These are phyloP conservation scores for Amauroascus verrucosus DNA, from an alignment of 2,329 filamentous ascomycete species.

Conservation along the genomic window DNA sequence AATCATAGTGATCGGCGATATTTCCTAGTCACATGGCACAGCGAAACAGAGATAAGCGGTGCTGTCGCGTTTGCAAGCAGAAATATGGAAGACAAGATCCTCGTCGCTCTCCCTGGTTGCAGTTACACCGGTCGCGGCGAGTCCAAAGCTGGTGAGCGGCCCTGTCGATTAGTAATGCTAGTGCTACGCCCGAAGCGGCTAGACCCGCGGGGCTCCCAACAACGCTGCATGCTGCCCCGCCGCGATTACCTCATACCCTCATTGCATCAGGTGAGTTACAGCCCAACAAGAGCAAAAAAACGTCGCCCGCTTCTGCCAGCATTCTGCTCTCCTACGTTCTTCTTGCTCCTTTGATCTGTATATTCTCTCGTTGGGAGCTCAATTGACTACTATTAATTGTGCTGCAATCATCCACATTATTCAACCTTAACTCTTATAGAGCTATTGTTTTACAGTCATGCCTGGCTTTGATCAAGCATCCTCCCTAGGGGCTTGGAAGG, in stretches of 20 bases:
- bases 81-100: no score
- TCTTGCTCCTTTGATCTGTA: neutral
- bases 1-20: neutral
- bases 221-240: neutral
- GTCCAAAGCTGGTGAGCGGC: no score
- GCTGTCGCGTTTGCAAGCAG: neutral
- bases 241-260: slow-evolving; percentile 7
- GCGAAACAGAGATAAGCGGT: neutral
- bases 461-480: slow-evolving; percentile 53
- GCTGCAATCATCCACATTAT: neutral
- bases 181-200: no score
- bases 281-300: neutral
- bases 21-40: neutral
- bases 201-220: neutral
- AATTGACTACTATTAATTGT: neutral
- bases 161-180: no score
- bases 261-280: slow-evolving; percentile 1
- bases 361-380: neutral
- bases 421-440: neutral
- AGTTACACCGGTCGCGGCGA: no score
- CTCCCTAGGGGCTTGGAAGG: slow-evolving; percentile 75
- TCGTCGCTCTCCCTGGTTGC: no score
- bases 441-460: slow-evolving; percentile 9
- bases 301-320: neutral
- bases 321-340: neutral